Conservation (phyloP, 352 stramenopile genomes). For the Globisporangium barbulae region DNA sequence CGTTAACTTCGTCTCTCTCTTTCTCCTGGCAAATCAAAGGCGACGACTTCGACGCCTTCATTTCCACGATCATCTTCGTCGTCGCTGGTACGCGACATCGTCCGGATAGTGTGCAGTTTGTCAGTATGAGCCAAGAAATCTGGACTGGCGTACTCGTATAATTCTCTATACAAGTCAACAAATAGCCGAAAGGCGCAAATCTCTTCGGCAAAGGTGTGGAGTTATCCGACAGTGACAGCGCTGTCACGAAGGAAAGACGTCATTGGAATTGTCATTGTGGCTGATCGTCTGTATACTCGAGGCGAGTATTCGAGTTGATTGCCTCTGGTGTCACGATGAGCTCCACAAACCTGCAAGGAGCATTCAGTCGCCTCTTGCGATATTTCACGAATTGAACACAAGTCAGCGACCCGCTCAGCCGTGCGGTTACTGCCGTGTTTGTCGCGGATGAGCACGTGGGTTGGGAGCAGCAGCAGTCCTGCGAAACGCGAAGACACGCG, state of each 20-base stretch:
- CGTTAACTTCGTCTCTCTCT: neutral
- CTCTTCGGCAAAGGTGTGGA: neutral
- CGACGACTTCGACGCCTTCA: neutral
- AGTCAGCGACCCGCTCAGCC: neutral
- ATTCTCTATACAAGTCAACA: neutral
- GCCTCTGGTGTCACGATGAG: neutral
- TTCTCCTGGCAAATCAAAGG: neutral
- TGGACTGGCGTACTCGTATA: neutral
- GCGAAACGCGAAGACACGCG: neutral
- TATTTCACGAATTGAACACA: neutral
- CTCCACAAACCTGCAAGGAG: neutral
- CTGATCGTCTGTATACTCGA: neutral
- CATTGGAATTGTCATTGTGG: neutral
- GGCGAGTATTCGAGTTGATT: neutral
- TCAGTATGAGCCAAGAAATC: too few species aligned
- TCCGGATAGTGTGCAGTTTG: too few species aligned
- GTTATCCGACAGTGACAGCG: neutral
- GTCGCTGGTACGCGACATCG: neutral
- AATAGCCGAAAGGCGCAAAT: neutral
- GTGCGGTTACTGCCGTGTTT: neutral
- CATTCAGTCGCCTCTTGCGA: neutral
- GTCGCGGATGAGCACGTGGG: neutral
- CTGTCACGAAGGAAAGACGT: neutral
- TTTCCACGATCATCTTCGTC: neutral
- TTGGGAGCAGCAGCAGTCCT: neutral